A percentile compares a stretch with the other conserved stretches of the same genome.
Evolutionary conservation across 176 grass and related monocot species (phyloP).

Genomic region (Aegilops longissima): DNA sequence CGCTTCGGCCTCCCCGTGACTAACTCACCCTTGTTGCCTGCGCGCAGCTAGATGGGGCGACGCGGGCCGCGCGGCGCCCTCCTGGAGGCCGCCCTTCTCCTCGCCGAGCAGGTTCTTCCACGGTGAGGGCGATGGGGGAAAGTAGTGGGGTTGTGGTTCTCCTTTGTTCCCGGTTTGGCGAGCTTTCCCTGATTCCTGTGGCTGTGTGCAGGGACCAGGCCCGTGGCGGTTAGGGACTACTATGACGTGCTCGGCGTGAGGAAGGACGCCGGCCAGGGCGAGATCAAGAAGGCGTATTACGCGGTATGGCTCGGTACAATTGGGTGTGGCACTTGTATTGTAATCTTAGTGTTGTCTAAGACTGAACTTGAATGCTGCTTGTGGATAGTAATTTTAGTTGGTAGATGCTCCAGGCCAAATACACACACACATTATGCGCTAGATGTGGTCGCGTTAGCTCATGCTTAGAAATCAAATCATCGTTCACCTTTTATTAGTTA

Average conservation of each 20-base stretch:
- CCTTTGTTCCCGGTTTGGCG: background rate
- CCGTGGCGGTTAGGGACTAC: background rate
- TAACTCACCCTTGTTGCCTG: background rate
- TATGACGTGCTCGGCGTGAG: background rate
- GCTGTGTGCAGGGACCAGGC: background rate
- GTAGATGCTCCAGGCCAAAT: background rate
- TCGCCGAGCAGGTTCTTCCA: slow-evolving; percentile 6
- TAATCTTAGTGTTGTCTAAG: background rate
- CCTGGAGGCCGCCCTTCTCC: slow-evolving; percentile 32
- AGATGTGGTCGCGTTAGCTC: background rate
- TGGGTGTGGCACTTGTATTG: background rate
- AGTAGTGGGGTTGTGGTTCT: background rate
- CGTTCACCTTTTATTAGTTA: background rate
- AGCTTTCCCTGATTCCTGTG: background rate
- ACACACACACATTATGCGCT: background rate
- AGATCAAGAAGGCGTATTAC: slow-evolving; percentile 22
- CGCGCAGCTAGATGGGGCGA: slow-evolving; percentile 28
- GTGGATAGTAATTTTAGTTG: background rate
- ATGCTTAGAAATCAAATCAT: background rate
- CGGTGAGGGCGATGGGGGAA: background rate
- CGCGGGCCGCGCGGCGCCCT: background rate
- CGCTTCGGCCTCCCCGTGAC: background rate
- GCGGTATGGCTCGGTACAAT: background rate
- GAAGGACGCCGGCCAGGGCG: slow-evolving; percentile 2
- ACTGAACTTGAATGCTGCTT: background rate